These are phyloP conservation scores for Tylopilus sp. DNA, from an alignment of 768 basidiomycete genomes.

Conservation along the genomic window DNA sequence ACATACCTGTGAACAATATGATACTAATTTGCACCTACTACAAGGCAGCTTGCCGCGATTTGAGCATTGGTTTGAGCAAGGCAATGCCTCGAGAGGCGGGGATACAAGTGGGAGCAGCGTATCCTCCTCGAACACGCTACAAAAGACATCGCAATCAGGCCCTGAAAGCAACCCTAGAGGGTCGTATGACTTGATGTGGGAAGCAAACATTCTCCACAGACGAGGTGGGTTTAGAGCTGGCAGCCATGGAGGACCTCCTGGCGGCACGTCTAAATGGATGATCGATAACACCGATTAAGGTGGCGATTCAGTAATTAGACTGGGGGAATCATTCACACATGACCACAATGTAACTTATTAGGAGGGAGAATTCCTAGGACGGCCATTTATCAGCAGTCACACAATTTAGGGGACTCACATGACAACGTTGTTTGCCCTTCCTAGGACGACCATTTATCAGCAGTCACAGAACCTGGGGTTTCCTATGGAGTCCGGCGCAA, in stretches of 20 bases:
- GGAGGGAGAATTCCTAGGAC: too few relatives aligned
- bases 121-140: constrained; percentile 11
- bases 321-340: not conserved
- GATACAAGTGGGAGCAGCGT: constrained; percentile 13
- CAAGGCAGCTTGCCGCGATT: constrained; percentile 25
- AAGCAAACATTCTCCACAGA: constrained; percentile 9
- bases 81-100: constrained; percentile 24
- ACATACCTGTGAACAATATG: constrained; percentile 44
- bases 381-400: too few relatives aligned
- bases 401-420: not conserved
- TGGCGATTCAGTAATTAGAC: not conserved
- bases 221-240: not conserved
- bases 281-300: not conserved
- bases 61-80: constrained; percentile 34
- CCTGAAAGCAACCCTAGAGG: constrained; percentile 10
- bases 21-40: constrained; percentile 35
- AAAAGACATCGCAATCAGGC: constrained; percentile 21
- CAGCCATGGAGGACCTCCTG: constrained; percentile 5
- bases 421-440: constrained; percentile 11
- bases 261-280: not conserved
- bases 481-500: not conserved
- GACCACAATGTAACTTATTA: too few relatives aligned
- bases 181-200: constrained; percentile 18
- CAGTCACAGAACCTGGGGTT: not conserved
- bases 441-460: not conserved